Evolutionary conservation across 192 early-diverging fungal species (phyloP).

Genomic region (Backusella psychrophila): DNA sequence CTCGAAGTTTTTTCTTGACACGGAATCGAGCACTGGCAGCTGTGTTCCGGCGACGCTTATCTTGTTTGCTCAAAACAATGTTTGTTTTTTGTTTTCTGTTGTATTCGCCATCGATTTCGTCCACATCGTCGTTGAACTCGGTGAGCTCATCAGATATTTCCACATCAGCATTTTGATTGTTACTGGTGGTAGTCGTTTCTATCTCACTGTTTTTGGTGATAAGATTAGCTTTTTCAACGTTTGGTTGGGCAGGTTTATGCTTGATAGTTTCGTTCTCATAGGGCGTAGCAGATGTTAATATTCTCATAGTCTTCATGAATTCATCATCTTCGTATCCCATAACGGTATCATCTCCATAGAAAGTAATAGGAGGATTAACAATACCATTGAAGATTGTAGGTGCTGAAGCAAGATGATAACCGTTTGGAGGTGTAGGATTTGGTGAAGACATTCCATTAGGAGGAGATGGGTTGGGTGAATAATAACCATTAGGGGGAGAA

Average conservation of each 20-base stretch:
- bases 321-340: constrained; percentile 11
- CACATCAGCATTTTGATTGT: not conserved
- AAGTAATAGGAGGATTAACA: constrained; percentile 9
- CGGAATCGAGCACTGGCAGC: constrained; percentile 93
- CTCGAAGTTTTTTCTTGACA: constrained; percentile 88
- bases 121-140: not conserved
- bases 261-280: not conserved
- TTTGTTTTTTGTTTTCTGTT: not conserved
- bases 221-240: not conserved
- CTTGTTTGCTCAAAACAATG: constrained; percentile 53
- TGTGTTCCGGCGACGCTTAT: constrained; percentile 92
- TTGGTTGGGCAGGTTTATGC: not conserved
- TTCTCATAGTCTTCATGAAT: constrained; percentile 17
- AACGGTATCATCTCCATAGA: not conserved
- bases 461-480: constrained; percentile 15
- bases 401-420: not conserved
- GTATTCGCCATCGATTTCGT: not conserved
- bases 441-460: constrained; percentile 10
- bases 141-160: not conserved
- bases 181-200: not conserved
- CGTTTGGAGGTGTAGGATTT: constrained; percentile 14
- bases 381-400: constrained; percentile 1
- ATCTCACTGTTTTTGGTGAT: not conserved
- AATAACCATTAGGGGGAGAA: constrained; percentile 11
- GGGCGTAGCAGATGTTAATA: not conserved